These are phyloP conservation scores for Ophioceras dolichostomum DNA, from an alignment of 2,329 filamentous ascomycete species.

Conservation along the genomic window DNA sequence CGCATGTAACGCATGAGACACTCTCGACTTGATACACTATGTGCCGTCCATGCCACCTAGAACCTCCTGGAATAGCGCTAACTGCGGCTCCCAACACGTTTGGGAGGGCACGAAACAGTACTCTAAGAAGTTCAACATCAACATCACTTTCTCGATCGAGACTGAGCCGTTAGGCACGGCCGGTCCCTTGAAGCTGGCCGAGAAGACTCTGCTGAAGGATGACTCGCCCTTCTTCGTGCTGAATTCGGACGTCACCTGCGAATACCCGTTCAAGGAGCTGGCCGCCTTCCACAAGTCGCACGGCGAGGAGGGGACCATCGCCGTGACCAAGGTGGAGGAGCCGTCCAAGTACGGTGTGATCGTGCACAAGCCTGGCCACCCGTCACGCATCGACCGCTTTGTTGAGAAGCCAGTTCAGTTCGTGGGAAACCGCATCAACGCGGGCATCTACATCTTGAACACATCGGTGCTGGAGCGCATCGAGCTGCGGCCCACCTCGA, in stretches of 20 bases:
- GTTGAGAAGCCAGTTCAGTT: constrained; percentile 99
- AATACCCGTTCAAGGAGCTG: constrained; percentile 87
- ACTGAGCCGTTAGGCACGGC: constrained; percentile 90
- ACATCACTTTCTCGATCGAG: constrained; percentile 95
- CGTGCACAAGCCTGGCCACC: constrained; percentile 88
- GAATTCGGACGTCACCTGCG: constrained; percentile 97
- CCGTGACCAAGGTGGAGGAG: constrained; percentile 98
- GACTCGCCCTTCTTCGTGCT: constrained; percentile 94
- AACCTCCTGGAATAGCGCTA: too few species aligned
- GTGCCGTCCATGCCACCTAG: too few species aligned
- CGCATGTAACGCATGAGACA: too few species aligned
- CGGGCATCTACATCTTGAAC: constrained; percentile 96
- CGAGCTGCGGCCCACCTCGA: constrained; percentile 90
- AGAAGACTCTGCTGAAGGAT: constrained; percentile 85
- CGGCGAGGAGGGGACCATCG: constrained; percentile 92
- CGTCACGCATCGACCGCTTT: constrained; percentile 91
- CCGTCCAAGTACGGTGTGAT: constrained; percentile 98
- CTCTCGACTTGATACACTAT: too few species aligned
- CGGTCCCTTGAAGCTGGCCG: constrained; percentile 88
- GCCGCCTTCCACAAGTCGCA: constrained; percentile 86
- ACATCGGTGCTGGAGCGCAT: constrained; percentile 83
- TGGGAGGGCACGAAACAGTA: constrained; percentile 42
- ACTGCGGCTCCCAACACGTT: too few species aligned
- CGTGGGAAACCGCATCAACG: constrained; percentile 97
- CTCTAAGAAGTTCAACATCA: constrained; percentile 83